Evolutionary conservation across 2,329 filamentous ascomycete species (phyloP), one percentile per base, ranked within the genome.

Genomic region (Colletotrichum horii): DNA sequence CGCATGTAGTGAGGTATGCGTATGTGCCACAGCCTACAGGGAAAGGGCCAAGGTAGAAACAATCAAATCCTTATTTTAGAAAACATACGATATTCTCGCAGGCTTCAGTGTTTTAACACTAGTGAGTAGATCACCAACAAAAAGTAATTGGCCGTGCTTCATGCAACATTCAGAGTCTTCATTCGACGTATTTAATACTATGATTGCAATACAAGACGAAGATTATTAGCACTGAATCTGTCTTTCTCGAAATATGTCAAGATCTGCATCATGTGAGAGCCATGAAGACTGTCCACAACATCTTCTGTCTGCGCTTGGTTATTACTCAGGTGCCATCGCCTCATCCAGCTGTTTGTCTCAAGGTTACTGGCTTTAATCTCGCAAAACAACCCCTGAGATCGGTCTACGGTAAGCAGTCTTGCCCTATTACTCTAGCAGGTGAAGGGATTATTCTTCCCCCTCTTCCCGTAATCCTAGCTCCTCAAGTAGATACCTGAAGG

Each of bases 71-170:
- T 19, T 19, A 43, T 11, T 43, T 48, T 8, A 22, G n/a, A 48
- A 22, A 22, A n/a, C 6, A 0, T 0, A 48, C 38, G n/a, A 14
- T 12, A 11, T 7, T 14, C n/a, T 48, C 0, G 9, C 2, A 22
- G 43, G 0, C 6, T 48, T 48, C 3, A 2, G 0, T 1, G 6
- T 22, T 12, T 7, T 0, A 3, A 14, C 0, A 11, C 11, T 14
- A 1, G 43, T 12, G 11, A 1, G n/a, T 8, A n/a, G 11, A 48
- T 3, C 1, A 48, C 1, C 11, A 48, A 48, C 9, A 22, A 2
- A 6, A 48, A 0, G 4, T 14, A 0, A 48, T 7, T 22, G 0
- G n/a, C 43, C 11, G 19, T 48, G 43, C n/a, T n/a, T 4, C 6
- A 12, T 48, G 43, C 6, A 22, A 48, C 5, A n/a, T 48, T 12